Conservation (phyloP, 495 filamentous ascomycete genomes). For the Penicillium ucsense region DNA sequence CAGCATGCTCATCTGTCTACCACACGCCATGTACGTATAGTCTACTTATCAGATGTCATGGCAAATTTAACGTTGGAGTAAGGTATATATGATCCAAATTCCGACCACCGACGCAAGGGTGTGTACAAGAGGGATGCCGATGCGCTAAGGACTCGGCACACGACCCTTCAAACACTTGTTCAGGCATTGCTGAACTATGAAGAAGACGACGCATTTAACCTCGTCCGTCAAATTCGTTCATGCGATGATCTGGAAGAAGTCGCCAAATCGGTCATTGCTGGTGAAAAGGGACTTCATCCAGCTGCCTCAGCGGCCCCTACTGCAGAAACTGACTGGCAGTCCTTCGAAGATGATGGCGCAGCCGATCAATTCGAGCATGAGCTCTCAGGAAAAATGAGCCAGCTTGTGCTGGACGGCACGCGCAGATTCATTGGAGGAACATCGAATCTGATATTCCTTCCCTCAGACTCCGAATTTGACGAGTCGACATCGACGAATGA, state of each 20-base stretch:
- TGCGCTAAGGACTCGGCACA: conserved; percentile 74
- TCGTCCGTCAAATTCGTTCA: conserved; percentile 79
- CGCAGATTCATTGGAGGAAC: conserved; percentile 92
- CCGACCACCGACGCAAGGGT: conserved; percentile 90
- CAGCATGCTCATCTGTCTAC: conserved; percentile 91
- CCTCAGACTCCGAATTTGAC: conserved; percentile 40
- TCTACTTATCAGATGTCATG: too few species aligned
- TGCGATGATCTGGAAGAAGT: conserved; percentile 89
- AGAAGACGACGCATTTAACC: conserved; percentile 66
- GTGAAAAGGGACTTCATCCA: conserved; percentile 33
- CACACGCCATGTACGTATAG: conserved; percentile 52
- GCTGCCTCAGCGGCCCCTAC: conserved; percentile 8
- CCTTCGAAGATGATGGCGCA: conserved; percentile 7
- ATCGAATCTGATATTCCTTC: conserved; percentile 84
- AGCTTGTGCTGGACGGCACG: conserved; percentile 82
- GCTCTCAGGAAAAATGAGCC: conserved; percentile 86
- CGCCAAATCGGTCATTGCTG: conserved; percentile 65
- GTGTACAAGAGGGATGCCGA: conserved; percentile 95
- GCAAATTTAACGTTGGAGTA: background rate
- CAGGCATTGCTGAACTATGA: conserved; percentile 85
- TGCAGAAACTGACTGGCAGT: conserved; percentile 14
- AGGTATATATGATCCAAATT: conserved; percentile 89
- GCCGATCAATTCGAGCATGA: conserved; percentile 70
- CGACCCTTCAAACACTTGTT: conserved; percentile 82
- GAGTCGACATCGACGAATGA: conserved; percentile 31